Conservation (phyloP, 2,329 filamentous ascomycete genomes). For the Phaeosphaeriaceae sp. region DNA sequence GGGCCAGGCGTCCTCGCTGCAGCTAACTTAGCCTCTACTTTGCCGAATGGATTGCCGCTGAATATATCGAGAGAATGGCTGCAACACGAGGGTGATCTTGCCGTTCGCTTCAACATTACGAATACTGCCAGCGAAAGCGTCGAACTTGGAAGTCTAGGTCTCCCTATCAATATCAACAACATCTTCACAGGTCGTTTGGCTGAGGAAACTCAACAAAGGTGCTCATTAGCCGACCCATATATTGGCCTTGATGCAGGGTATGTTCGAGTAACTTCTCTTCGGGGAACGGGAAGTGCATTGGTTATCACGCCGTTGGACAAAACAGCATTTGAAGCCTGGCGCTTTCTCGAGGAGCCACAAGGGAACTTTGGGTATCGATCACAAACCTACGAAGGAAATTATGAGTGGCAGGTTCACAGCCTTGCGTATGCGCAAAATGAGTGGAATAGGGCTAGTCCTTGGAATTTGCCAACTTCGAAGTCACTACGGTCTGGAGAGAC, state of each 20-base stretch:
- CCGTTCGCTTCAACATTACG: slow-evolving; percentile 58
- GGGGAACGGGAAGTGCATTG: slow-evolving; percentile 60
- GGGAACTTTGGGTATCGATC: slow-evolving; percentile 46
- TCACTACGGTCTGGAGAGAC: slow-evolving; percentile 54
- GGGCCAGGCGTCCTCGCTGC: slow-evolving; percentile 43
- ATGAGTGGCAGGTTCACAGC: slow-evolving; percentile 64
- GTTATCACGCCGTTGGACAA: slow-evolving; percentile 62
- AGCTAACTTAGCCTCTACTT: slow-evolving; percentile 52
- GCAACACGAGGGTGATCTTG: slow-evolving; percentile 56
- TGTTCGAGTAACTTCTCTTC: slow-evolving; percentile 60
- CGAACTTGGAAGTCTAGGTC: slow-evolving; percentile 64
- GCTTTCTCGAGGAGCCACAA: slow-evolving; percentile 56
- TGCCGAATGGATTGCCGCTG: slow-evolving; percentile 48
- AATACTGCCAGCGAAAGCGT: slow-evolving; percentile 53
- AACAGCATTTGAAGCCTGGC: slow-evolving; percentile 62
- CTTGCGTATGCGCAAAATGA: slow-evolving; percentile 63
- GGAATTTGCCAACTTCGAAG: slow-evolving; percentile 61
- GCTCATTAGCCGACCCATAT: slow-evolving; percentile 65
- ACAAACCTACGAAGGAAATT: slow-evolving; percentile 66
- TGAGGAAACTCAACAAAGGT: slow-evolving; percentile 57
- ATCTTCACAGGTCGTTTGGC: slow-evolving; percentile 63
- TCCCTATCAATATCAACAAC: slow-evolving; percentile 67
- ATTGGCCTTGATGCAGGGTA: slow-evolving; percentile 66
- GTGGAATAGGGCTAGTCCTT: slow-evolving; percentile 59
- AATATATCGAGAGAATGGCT: slow-evolving; percentile 62